Base-by-base conservation (phyloP, 441 rosid species). In the Erodium chrysanthum region DNA sequence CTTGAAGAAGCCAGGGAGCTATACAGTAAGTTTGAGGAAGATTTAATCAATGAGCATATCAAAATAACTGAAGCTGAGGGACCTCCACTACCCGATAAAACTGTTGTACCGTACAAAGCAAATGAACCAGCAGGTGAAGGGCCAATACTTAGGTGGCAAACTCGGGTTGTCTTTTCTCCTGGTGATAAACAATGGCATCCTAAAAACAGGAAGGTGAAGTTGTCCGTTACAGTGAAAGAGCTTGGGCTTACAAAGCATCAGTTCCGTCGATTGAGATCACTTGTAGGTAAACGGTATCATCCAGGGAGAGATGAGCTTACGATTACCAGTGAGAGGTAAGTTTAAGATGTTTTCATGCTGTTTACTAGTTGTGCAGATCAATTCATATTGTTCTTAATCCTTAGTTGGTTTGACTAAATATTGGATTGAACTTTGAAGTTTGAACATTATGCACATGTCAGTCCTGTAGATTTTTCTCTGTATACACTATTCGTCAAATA, bases 111-210 rank as follows among this genome's bases (percentile, higher is more conserved):
- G 0, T 85, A 84, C 63, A 79, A 70, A 69, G 70, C 40, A 18
- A 88, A 86, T 85, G 94, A 88, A 54, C 97, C 94, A 42, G 90
- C 91, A 0, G 96, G 96, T 33, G 84, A 85, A 74, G 98, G 97
- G 48, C 97, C 98, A 11, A 83, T 92, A 68, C 92, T 92, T 52
- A 81, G 89, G 78, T 92, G 98, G 96, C 79, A 81, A 73, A 87
- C 98, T 67, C 84, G 97, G 70, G 84, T 72, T 20, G 97, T 93
- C 73, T 84, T 93, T 68, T 84, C 90, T 70, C 96, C 98, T 8
- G 96, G 96, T 48, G 98, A 96, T 18, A 94, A 90, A 78, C 89
- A 94, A 0, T 90, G 98, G 98, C 97, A 90, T 85, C 98, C 98
- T 61, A 93, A 93, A 81, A 93, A 93, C 82, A 81, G 96, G 77